Base-by-base conservation (phyloP, 1,139 yeast species). In the Sugiyamaella japonica region DNA sequence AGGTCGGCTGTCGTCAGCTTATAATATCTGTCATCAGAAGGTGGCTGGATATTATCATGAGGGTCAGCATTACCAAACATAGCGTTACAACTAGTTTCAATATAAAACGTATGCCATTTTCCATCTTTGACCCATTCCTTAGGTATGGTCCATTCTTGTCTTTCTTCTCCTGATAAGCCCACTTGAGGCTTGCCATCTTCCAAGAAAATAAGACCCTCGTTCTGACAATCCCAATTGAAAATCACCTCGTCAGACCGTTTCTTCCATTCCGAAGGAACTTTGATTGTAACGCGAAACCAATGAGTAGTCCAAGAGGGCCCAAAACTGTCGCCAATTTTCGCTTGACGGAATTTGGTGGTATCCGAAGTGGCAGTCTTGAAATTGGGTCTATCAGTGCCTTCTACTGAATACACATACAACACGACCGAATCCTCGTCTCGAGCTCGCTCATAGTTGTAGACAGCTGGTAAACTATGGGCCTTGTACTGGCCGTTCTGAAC, bases 261-360 rank as follows among this genome's bases (percentile, higher is more conserved):
- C 29, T 45, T 37, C 67, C 67, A 63, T 3, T 75, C 69, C 16
- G 75, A 65, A 0, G 96, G 96, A 3, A 91, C 76, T 36, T 76
- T 74, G 59, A 88, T 72, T 29, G 77, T 73, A 38, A 91, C 75
- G 63, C 84, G 81, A 71, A 93, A 89, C 99, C 99, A 93, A 63
- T 89, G 93, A 0, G 97, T 86, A 59, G 91, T 85, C 99, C 98
- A 93, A n/a, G 95, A 86, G 1, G 98, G 98, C 0, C 97, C 97
- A 70, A 87, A 89, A 16, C 76, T 74, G 63, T 86, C 85, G 32
- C 95, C 95, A 60, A 82, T 82, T 23, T 76, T 73, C 25, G 89
- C 84, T 13, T 76, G 73, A 54, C 77, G 74, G 82, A 89, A 86
- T 40, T 78, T 74, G n/a, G 73, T 73, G 46, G 75, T 77, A 59